Percentiles rank a stretch among this genome's conserved stretches.
Evolutionary conservation across 2,329 filamentous ascomycete species (phyloP).

Genomic region (Penicillium sp.): DNA sequence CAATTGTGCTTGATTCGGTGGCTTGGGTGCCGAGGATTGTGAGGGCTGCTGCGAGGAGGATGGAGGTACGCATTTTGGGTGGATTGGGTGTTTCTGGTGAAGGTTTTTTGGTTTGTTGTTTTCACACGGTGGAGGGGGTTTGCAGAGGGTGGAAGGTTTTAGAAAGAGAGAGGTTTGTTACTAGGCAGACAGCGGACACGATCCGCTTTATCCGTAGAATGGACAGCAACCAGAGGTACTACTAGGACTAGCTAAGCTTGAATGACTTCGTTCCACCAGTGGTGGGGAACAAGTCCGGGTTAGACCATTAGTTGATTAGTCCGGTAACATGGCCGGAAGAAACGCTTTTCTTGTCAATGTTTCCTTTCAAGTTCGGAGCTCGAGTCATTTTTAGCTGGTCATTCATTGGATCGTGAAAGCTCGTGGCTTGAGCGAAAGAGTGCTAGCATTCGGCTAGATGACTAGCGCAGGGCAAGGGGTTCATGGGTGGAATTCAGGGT

Average conservation of each 20-base stretch:
- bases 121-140: neutral
- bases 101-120: neutral
- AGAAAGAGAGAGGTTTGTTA: neutral
- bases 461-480: neutral
- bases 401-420: neutral
- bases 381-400: neutral
- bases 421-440: neutral
- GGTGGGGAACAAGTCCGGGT: neutral
- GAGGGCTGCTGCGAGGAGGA: conserved; percentile 7
- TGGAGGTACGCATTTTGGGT: conserved; percentile 6
- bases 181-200: neutral
- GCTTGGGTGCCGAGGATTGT: conserved; percentile 2
- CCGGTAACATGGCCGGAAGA: neutral
- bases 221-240: neutral
- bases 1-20: conserved; percentile 8
- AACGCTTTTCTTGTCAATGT: neutral
- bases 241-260: neutral
- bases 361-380: neutral
- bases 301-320: neutral
- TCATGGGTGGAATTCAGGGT: neutral
- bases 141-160: neutral
- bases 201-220: neutral
- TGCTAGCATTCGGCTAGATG: neutral
- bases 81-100: neutral
- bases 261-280: neutral